Evolutionary conservation across 2,329 filamentous ascomycete species (phyloP).

Genomic region (Juglanconis juglandina): DNA sequence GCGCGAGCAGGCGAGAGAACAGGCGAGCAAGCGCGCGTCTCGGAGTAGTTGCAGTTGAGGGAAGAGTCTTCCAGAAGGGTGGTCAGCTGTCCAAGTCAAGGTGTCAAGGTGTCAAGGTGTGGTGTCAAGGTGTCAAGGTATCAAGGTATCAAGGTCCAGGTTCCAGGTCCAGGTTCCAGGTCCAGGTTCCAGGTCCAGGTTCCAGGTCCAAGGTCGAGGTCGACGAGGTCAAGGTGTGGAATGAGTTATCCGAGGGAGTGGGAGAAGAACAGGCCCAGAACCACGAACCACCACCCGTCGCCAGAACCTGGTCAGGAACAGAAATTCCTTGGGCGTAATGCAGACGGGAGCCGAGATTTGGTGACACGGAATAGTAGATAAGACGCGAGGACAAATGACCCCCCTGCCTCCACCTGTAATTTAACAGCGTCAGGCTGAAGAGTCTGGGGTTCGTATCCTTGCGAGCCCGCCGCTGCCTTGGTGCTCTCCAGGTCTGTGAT

Average conservation of each 20-base stretch:
- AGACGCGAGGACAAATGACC: background rate
- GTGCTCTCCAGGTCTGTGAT: background rate
- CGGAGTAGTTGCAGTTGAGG: slow-evolving; percentile 14
- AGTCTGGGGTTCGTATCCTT: slow-evolving; percentile 5
- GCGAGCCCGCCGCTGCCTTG: background rate
- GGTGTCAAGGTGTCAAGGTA: too few species aligned
- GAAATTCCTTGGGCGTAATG: slow-evolving; percentile 3
- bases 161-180: background rate
- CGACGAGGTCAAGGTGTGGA: background rate
- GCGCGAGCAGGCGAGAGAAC: slow-evolving; percentile 5
- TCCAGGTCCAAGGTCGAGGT: background rate
- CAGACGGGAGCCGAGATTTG: slow-evolving; percentile 18
- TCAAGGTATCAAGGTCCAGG: too few species aligned
- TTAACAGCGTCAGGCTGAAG: slow-evolving; percentile 1
- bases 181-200: too few species aligned
- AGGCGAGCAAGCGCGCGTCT: slow-evolving; percentile 36
- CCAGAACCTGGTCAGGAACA: background rate
- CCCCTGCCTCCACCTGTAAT: slow-evolving; percentile 16
- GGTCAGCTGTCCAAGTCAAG: background rate
- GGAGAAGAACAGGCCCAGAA: background rate
- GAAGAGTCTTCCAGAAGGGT: background rate
- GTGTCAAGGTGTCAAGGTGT: too few species aligned
- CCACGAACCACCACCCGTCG: too few species aligned
- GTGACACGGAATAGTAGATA: slow-evolving; percentile 14
- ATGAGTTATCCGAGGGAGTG: background rate